phyloP scores from a whole-genome alignment of 768 basidiomycete species.

The Boletus vermiculosoides region DNA sequence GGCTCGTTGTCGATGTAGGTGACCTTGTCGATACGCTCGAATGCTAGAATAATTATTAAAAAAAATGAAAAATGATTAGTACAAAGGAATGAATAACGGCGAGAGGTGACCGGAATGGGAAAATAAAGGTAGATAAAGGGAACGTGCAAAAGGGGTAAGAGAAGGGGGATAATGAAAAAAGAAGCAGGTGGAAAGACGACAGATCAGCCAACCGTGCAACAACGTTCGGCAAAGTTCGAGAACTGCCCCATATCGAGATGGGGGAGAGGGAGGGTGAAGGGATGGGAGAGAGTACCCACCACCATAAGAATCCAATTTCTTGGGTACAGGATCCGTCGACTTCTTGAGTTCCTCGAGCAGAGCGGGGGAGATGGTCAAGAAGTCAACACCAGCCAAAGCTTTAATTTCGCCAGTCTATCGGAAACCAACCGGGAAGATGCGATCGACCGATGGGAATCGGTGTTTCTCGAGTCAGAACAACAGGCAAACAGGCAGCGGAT shows the following conservation, averaged over 20 bases:
- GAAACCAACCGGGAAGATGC: constrained; percentile 6
- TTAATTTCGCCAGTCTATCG: constrained; percentile 85
- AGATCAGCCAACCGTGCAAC: constrained; percentile 12
- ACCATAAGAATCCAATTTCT: constrained; percentile 69
- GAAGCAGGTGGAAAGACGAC: background rate
- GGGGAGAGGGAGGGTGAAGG: background rate
- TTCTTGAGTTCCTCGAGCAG: constrained; percentile 93
- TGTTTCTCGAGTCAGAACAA: constrained; percentile 2
- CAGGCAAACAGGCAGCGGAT: background rate
- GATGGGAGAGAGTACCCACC: constrained; percentile 41
- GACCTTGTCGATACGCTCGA: constrained; percentile 66
- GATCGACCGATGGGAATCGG: constrained; percentile 3
- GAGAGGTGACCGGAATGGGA: background rate
- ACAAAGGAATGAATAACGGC: background rate
- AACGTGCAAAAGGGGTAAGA: background rate
- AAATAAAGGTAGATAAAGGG: background rate
- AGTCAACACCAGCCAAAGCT: constrained; percentile 94
- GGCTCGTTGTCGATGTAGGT: constrained; percentile 88
- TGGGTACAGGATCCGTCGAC: constrained; percentile 73
- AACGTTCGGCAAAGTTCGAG: constrained; percentile 1
- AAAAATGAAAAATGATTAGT: background rate
- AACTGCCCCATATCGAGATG: background rate
- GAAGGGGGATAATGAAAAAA: background rate
- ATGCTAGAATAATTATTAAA: background rate
- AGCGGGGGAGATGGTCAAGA: constrained; percentile 89